Evolutionary conservation across 768 basidiomycete species (phyloP).

Genomic region (Leccinum ochraceum): DNA sequence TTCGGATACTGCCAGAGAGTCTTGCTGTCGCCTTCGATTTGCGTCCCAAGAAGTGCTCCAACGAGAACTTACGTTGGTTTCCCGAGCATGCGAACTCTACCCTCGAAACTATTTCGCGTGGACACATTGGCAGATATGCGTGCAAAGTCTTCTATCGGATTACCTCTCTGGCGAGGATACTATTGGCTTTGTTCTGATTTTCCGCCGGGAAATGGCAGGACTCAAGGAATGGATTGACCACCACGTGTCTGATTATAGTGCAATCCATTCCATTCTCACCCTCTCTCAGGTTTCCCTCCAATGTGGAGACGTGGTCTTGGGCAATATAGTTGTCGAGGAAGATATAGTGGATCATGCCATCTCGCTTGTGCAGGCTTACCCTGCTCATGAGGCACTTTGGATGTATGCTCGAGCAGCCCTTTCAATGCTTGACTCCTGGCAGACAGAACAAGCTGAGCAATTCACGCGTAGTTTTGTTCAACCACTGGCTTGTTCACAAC

Average conservation of each 20-base stretch:
- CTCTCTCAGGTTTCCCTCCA: conserved; percentile 29
- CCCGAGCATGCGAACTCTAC: conserved; percentile 57
- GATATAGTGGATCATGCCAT: conserved; percentile 42
- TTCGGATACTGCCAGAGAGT: not conserved
- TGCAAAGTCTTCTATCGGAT: conserved; percentile 34
- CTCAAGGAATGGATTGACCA: conserved; percentile 54
- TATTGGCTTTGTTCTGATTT: conserved; percentile 29
- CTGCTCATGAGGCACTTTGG: conserved; percentile 65
- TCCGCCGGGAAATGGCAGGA: conserved; percentile 40
- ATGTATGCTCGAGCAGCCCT: conserved; percentile 38
- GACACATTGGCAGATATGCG: conserved; percentile 57
- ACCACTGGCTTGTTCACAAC: conserved; percentile 14
- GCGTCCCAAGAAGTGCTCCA: conserved; percentile 38
- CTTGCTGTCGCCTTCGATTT: conserved; percentile 10
- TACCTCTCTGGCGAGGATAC: conserved; percentile 19
- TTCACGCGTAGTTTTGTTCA: conserved; percentile 21
- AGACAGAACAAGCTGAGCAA: conserved; percentile 2
- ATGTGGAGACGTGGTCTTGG: conserved; percentile 7
- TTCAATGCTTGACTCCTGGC: conserved; percentile 3
- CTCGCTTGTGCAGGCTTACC: conserved; percentile 50
- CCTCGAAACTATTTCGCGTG: conserved; percentile 78
- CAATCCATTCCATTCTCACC: conserved; percentile 53
- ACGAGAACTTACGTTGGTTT: conserved; percentile 50
- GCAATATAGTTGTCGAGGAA: conserved; percentile 4
- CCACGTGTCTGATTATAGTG: conserved; percentile 71